phyloP scores from a whole-genome alignment of 2,329 filamentous ascomycete species.

The Curvularia eragrostidis region DNA sequence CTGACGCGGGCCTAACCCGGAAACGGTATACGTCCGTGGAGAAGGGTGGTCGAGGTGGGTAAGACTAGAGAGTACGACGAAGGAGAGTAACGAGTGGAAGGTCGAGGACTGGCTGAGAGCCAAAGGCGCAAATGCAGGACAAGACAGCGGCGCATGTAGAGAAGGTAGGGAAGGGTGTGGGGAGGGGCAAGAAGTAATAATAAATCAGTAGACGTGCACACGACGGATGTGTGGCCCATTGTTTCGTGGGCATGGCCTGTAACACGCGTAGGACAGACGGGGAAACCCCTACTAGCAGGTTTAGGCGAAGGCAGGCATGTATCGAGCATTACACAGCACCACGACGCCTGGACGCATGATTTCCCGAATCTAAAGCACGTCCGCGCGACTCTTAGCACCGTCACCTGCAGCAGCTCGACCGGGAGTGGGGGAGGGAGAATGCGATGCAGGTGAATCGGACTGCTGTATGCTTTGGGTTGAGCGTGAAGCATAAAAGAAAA shows the following conservation, averaged over 20 bases:
- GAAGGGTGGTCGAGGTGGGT: slow-evolving; percentile 20
- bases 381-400: slow-evolving; percentile 31
- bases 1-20: slow-evolving; percentile 38
- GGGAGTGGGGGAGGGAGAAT: slow-evolving; percentile 19
- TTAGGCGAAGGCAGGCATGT: slow-evolving; percentile 42
- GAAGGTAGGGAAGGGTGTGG: slow-evolving; percentile 33
- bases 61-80: slow-evolving; percentile 15
- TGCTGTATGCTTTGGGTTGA: slow-evolving; percentile 21
- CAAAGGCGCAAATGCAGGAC: slow-evolving; percentile 33
- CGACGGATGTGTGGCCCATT: slow-evolving; percentile 40
- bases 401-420: slow-evolving; percentile 33
- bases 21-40: slow-evolving; percentile 20
- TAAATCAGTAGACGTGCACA: slow-evolving; percentile 43
- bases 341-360: slow-evolving; percentile 30
- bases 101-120: slow-evolving; percentile 30
- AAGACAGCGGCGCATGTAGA: slow-evolving; percentile 23
- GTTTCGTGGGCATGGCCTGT: slow-evolving; percentile 42
- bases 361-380: slow-evolving; percentile 30
- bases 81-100: slow-evolving; percentile 26
- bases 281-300: slow-evolving; percentile 34
- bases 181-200: slow-evolving; percentile 39
- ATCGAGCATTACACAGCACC: slow-evolving; percentile 35
- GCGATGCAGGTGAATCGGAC: slow-evolving; percentile 5
- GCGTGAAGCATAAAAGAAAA: slow-evolving; percentile 26
- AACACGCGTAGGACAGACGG: slow-evolving; percentile 42